Evolutionary conservation across 805 yeast species (phyloP), one percentile per base, ranked within the genome.

Genomic region (Scheffersomyces ergatensis): DNA sequence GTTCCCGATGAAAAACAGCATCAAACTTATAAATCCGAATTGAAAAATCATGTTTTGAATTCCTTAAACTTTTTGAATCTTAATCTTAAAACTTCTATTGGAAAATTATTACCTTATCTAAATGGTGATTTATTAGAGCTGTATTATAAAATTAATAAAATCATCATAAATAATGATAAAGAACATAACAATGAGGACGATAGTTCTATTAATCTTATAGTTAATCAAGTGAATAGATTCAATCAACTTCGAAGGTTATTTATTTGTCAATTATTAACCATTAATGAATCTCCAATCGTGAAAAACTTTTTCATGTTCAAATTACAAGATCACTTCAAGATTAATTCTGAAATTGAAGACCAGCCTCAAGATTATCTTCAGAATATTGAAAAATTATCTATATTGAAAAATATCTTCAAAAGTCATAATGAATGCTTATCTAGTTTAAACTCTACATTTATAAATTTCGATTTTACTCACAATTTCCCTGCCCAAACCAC

Each of bases 41-140:
- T 58, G 14, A 49, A 42, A 15, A 34, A 35, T 4, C 50, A 50
- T 29, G 42, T 69, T 16, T 50, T 56, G 21, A 53, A 60, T 40
- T 33, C 64, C 4, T 51, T 70, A 23, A 39, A 49, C 20, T 57
- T 65, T 20, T 45, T 67, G 30, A 54, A 53, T 17, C 47, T 62
- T 38, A 62, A 63, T 43, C 38, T 64, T 23, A 58, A 46, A 38
- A 37, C 45, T n/a, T 60, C 65, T 3, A 58, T 66, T 13, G 37
- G 50, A 7, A 55, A 55, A 16, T 46, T 67, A 6, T 39, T 70
- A 2, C 67, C 72, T 0, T 43, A 48, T 19, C 42, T 65, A 24
- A 67, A 70, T 43, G 74, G 76, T 0, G 61, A 58, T 1, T 46
- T 60, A 8, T 51, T 70, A 20, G 72, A 70, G 42, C 63, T 65